Base-by-base conservation (phyloP, 257 asterid species). In the Vinca minor region DNA sequence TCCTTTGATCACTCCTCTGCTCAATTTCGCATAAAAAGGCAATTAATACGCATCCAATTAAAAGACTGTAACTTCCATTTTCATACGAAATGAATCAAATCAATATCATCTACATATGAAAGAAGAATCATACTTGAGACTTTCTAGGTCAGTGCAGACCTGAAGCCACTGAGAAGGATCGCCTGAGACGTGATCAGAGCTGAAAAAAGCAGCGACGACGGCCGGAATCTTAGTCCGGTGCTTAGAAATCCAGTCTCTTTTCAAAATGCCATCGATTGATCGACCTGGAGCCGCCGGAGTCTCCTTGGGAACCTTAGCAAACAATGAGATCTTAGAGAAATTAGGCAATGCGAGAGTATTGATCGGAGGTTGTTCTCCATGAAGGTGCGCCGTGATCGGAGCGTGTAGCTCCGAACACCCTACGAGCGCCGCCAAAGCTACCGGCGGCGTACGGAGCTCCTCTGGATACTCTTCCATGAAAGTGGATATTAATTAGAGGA, bases 151-250 rank as follows among this genome's bases (percentile, higher is more conserved):
- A 75, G 79, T 75, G 85, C 99, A 93, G 87, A 93, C 90, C 87
- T 87, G 94, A 28, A 76, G 92, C 99, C 97, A 89, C 80, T 84
- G 95, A 72, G 95, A 86, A 36, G 99, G 99, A 72, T 93, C 96
- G 17, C 94, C 97, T 6, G 82, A 83, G 47, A 93, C 83, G 66
- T 89, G 76, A 63, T 73, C 80, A 32, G 89, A 81, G 80, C 74
- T 78, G 66, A 87, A 93, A 0, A 93, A 72, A 39, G 95, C 95
- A 1, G 94, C 94, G 20, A 87, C 95, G 34, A 87, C 96, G 12
- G 96, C 84, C 1, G 97, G 98, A 36, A 89, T 84, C 76, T 84
- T 79, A 55, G 97, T 93, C 59, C 98, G 87, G 79, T 93, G 98
- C 87, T 93, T 93, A 12, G 86, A 64, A 9, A 89, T 84, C 98